phyloP scores from a whole-genome alignment of 768 basidiomycete species.

The Lactifluus pinguis region DNA sequence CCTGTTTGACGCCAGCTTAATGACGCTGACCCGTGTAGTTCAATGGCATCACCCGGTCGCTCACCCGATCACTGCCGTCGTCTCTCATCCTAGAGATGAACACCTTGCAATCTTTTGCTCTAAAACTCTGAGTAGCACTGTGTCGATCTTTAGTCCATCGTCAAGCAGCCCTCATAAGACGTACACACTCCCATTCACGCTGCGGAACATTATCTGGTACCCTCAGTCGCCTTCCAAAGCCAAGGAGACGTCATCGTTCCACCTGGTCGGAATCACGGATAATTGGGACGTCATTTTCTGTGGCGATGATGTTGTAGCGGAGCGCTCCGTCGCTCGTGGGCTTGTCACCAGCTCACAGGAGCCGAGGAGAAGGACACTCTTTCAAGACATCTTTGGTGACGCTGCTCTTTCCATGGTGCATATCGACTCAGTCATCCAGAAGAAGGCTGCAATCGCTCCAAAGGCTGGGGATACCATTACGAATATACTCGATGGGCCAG shows the following conservation, averaged over 20 bases:
- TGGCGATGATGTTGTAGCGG: constrained; percentile 48
- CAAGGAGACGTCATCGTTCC: constrained; percentile 33
- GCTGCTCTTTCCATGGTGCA: constrained; percentile 45
- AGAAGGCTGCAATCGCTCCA: constrained; percentile 19
- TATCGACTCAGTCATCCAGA: constrained; percentile 19
- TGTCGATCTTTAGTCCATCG: constrained; percentile 40
- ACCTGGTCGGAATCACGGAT: constrained; percentile 61
- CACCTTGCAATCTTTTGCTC: constrained; percentile 51
- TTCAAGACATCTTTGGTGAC: constrained; percentile 86
- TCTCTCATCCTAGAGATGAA: constrained; percentile 48
- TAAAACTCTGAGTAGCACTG: constrained; percentile 19
- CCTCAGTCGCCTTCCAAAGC: constrained; percentile 25
- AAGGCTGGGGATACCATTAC: constrained; percentile 33
- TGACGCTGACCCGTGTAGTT: constrained; percentile 32
- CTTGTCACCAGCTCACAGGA: constrained; percentile 25
- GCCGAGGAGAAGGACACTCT: constrained; percentile 48
- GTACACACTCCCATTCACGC: constrained; percentile 49
- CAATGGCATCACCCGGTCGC: constrained; percentile 44
- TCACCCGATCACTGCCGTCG: constrained; percentile 34
- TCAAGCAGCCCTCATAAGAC: constrained; percentile 39
- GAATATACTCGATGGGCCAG: constrained; percentile 54
- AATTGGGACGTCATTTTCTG: constrained; percentile 58
- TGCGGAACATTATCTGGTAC: constrained; percentile 42
- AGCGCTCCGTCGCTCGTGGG: constrained; percentile 34
- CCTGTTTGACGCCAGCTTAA: background rate